phyloP scores from a whole-genome alignment of 257 asterid genomes.

The Fraxinus americana region DNA sequence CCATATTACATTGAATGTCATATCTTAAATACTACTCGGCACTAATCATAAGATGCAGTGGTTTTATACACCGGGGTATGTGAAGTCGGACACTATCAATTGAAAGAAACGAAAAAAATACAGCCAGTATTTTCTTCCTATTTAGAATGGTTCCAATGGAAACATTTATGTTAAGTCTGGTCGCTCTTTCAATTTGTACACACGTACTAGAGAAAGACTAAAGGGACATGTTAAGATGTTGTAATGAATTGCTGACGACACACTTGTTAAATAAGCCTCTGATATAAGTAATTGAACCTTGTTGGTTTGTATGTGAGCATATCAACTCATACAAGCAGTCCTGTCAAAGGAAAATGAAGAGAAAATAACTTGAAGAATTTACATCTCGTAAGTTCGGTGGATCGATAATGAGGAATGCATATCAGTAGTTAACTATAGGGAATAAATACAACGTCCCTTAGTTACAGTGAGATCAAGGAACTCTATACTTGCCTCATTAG shows the following conservation, averaged over 20 bases:
- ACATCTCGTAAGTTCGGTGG: not conserved
- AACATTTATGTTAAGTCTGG: not conserved
- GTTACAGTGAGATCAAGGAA: constrained; percentile 10
- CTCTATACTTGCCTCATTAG: constrained; percentile 14
- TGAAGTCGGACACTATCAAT: not conserved
- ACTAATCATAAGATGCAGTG: not conserved
- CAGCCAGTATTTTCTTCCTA: not conserved
- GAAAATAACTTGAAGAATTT: not conserved
- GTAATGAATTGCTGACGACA: not conserved
- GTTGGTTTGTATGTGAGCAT: not conserved
- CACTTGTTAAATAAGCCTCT: not conserved
- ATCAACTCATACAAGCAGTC: constrained; percentile 12
- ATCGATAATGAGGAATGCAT: not conserved
- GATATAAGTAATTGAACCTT: not conserved
- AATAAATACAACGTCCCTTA: not conserved
- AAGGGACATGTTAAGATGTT: not conserved
- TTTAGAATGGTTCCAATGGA: not conserved
- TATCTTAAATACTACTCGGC: not conserved
- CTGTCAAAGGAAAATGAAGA: not conserved
- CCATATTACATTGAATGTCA: not conserved
- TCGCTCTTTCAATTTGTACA: not conserved
- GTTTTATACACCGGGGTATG: not conserved
- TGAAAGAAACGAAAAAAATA: not conserved
- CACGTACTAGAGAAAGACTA: not conserved
- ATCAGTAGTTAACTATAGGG: not conserved